These are phyloP conservation scores for Colletotrichum orbiculare DNA, from an alignment of 2,329 filamentous ascomycete species.

Conservation along the genomic window DNA sequence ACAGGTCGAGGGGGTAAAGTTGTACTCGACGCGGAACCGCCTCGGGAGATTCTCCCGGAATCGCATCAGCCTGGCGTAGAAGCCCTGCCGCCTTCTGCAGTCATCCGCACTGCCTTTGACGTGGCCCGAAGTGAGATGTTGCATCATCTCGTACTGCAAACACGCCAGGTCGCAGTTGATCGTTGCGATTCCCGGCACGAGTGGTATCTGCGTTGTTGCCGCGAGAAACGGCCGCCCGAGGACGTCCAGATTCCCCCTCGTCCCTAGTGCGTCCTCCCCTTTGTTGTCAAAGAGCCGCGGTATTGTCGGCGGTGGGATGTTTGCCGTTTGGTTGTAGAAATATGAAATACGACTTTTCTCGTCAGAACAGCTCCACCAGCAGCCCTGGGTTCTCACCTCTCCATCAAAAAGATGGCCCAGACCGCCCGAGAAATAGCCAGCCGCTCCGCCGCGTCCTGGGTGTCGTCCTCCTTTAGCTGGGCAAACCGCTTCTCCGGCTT, in stretches of 20 bases:
- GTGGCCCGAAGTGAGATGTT: slow-evolving; percentile 25
- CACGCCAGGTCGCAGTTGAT: slow-evolving; percentile 15
- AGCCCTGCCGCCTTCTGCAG: slow-evolving; percentile 2
- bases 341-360: slow-evolving; percentile 26
- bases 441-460: slow-evolving; percentile 8
- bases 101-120: slow-evolving; percentile 26
- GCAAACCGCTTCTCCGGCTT: slow-evolving; percentile 23
- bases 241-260: slow-evolving; percentile 26
- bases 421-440: slow-evolving; percentile 20
- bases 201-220: slow-evolving; percentile 2
- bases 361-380: background rate
- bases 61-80: slow-evolving; percentile 19
- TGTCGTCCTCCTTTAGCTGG: slow-evolving; percentile 9
- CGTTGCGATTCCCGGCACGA: slow-evolving; percentile 21
- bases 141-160: slow-evolving; percentile 29
- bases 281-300: slow-evolving; percentile 24
- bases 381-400: slow-evolving; percentile 13
- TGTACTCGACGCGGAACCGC: slow-evolving; percentile 21
- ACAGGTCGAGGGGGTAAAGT: slow-evolving; percentile 22
- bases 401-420: slow-evolving; percentile 32
- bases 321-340: slow-evolving; percentile 18
- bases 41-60: slow-evolving; percentile 14
- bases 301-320: slow-evolving; percentile 29
- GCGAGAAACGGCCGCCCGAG: slow-evolving; percentile 13
- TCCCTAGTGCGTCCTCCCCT: slow-evolving; percentile 14